Percentiles rank a stretch among this genome's conserved stretches.
These are phyloP conservation scores for Schizonepeta tenuifolia DNA, from an alignment of 257 asterid genomes.

Conservation along the genomic window DNA sequence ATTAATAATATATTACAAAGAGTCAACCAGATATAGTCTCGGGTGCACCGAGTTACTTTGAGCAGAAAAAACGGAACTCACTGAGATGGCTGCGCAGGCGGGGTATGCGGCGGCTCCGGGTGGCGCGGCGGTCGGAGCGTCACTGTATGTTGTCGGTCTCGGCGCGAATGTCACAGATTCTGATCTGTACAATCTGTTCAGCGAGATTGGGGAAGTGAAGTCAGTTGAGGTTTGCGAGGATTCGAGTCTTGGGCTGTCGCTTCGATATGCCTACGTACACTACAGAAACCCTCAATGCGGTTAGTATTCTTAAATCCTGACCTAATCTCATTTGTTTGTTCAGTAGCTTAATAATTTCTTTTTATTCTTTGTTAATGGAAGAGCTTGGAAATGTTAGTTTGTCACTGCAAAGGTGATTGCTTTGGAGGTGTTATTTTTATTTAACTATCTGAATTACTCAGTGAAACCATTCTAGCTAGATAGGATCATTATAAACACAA, in stretches of 20 bases:
- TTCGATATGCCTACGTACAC: constrained; percentile 84
- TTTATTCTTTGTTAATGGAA: not conserved
- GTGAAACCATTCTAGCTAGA: constrained; percentile 2
- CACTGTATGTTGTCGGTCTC: constrained; percentile 77
- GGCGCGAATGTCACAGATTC: constrained; percentile 69
- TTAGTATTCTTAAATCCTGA: constrained; percentile 29
- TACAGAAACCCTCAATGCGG: constrained; percentile 76
- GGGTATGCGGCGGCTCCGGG: constrained; percentile 42
- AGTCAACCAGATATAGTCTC: too few relatives aligned
- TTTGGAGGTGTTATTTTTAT: not conserved
- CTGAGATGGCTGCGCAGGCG: constrained; percentile 67
- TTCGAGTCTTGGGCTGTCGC: constrained; percentile 56
- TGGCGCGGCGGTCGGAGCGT: constrained; percentile 56
- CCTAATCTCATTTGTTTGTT: not conserved
- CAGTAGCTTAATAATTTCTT: not conserved
- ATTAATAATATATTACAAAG: too few relatives aligned
- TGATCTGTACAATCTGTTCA: constrained; percentile 77
- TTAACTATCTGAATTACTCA: not conserved
- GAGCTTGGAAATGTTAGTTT: not conserved
- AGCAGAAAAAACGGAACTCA: not conserved
- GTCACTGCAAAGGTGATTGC: not conserved
- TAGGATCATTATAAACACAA: not conserved
- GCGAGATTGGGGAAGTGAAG: constrained; percentile 74
- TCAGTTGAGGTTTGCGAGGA: constrained; percentile 89
- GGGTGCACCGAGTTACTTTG: not conserved